These are phyloP conservation scores for Ogataea trehaloabstinens DNA, from an alignment of 805 yeast genomes.

Conservation along the genomic window DNA sequence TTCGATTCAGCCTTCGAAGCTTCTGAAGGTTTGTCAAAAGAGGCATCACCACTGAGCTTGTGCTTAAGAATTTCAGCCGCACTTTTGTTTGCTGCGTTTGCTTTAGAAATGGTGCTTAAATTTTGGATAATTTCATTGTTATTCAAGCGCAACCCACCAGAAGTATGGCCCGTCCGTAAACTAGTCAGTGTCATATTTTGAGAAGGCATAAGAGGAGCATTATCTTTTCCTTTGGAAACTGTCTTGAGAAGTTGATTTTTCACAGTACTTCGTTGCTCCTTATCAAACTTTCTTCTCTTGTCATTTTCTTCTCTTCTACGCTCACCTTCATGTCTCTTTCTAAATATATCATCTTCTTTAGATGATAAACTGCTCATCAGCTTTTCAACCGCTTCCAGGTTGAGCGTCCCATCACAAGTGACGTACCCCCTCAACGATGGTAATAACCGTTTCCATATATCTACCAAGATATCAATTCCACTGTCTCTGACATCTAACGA, in stretches of 20 bases:
- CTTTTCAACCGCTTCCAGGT: conserved; percentile 72
- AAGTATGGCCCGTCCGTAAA: conserved; percentile 63
- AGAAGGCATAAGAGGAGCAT: conserved; percentile 68
- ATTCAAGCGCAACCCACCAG: conserved; percentile 58
- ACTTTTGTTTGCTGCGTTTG: conserved; percentile 66
- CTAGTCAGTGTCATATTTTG: conserved; percentile 75
- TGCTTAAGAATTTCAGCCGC: conserved; percentile 63
- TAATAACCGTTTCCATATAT: conserved; percentile 76
- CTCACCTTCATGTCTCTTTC: conserved; percentile 66
- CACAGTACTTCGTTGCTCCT: conserved; percentile 44
- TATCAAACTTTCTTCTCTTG: conserved; percentile 53
- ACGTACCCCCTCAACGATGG: conserved; percentile 71
- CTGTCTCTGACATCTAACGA: conserved; percentile 92
- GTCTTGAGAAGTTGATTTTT: conserved; percentile 46
- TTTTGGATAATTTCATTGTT: conserved; percentile 71
- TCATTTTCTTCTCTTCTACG: conserved; percentile 62
- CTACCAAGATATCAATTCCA: conserved; percentile 78
- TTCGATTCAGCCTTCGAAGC: not conserved
- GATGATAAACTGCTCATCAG: conserved; percentile 61
- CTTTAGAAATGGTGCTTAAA: conserved; percentile 60
- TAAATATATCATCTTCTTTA: conserved; percentile 78
- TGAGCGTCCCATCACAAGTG: conserved; percentile 85
- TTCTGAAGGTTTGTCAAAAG: conserved; percentile 9
- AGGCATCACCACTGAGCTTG: conserved; percentile 25
- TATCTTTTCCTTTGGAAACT: conserved; percentile 70